These are phyloP conservation scores for Aspergillus tanneri DNA, from an alignment of 2,329 filamentous ascomycete genomes.

Conservation along the genomic window DNA sequence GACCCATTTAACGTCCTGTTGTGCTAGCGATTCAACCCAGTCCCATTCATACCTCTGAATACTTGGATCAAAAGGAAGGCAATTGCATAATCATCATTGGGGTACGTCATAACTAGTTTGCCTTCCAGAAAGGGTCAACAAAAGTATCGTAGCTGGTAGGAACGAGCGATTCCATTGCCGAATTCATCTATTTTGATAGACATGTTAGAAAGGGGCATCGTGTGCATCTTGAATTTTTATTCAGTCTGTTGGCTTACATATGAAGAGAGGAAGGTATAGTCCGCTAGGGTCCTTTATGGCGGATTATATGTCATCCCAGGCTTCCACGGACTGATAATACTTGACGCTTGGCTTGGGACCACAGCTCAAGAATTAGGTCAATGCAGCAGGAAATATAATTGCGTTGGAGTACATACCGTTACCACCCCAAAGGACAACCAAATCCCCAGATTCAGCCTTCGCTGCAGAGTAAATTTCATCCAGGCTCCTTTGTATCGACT, in stretches of 20 bases:
- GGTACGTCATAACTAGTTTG: slow-evolving; percentile 1
- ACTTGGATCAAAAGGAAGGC: background rate
- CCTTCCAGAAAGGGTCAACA: background rate
- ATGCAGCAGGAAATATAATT: no score
- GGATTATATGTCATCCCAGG: no score
- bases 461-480: background rate
- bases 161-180: background rate
- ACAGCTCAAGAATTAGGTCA: no score
- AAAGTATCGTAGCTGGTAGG: background rate
- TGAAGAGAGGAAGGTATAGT: no score
- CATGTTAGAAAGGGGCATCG: no score
- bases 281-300: no score
- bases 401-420: background rate
- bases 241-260: no score
- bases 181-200: no score
- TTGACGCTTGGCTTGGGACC: no score
- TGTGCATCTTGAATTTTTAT: no score
- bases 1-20: slow-evolving; percentile 1
- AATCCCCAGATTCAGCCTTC: background rate
- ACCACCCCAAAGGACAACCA: background rate
- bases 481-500: no score
- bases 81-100: background rate
- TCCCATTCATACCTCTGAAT: background rate
- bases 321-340: no score
- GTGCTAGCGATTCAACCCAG: background rate